Evolutionary conservation across 108 stramenopile genomes (phyloP).

Genomic region (Conticribra guillardii): DNA sequence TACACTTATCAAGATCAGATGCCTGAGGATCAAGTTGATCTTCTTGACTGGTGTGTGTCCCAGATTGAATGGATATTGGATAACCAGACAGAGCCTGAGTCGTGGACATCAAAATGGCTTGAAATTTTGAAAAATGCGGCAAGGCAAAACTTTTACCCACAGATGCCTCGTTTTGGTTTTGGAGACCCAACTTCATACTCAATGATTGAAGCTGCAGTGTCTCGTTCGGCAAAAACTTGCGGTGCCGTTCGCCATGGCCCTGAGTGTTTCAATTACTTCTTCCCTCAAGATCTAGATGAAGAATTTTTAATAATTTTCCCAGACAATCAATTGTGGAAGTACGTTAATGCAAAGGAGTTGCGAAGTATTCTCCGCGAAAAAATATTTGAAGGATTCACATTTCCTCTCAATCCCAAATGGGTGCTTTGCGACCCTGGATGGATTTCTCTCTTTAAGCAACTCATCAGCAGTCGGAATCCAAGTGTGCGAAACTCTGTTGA

Average conservation of each 20-base stretch:
- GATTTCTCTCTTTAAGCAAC: slow-evolving; percentile 63
- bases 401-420: slow-evolving; percentile 69
- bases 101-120: slow-evolving; percentile 65
- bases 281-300: slow-evolving; percentile 66
- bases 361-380: slow-evolving; percentile 46
- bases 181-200: slow-evolving; percentile 56
- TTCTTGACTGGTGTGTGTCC: slow-evolving; percentile 50
- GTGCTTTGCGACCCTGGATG: slow-evolving; percentile 51
- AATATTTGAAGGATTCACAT: slow-evolving; percentile 55
- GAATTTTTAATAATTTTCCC: slow-evolving; percentile 55
- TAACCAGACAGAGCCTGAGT: slow-evolving; percentile 25
- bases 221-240: slow-evolving; percentile 24
- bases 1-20: slow-evolving; percentile 39
- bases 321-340: slow-evolving; percentile 39
- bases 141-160: slow-evolving; percentile 31
- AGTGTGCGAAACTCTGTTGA: slow-evolving; percentile 49
- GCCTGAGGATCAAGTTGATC: slow-evolving; percentile 52
- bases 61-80: slow-evolving; percentile 51
- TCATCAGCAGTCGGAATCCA: slow-evolving; percentile 41
- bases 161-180: slow-evolving; percentile 57
- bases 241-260: slow-evolving; percentile 70
- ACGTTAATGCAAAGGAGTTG: slow-evolving; percentile 44
- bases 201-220: slow-evolving; percentile 49
- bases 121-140: slow-evolving; percentile 41
- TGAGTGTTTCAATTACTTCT: slow-evolving; percentile 70